Percentiles rank a stretch among this genome's conserved stretches.
Evolutionary conservation across 164 flowering plant genomes (phyloP).

Genomic region (Aristolochia contorta): DNA sequence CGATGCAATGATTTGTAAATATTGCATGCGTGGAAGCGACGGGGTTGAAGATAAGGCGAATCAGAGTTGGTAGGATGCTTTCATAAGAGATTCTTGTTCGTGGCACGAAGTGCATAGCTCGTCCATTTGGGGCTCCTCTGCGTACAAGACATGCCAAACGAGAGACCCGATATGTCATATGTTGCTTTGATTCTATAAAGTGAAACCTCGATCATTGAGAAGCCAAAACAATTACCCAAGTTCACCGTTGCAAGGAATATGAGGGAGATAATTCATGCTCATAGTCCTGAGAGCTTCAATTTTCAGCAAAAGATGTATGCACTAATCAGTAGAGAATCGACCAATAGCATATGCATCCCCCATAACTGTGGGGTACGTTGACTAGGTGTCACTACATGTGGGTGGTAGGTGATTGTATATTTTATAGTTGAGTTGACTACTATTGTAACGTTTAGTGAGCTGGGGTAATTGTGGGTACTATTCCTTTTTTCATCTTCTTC

Average conservation of each 20-base stretch:
- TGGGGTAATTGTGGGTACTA: too few species aligned
- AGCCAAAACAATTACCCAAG: slow-evolving; percentile 6
- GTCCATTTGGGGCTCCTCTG: slow-evolving; percentile 8
- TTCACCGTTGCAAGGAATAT: background rate
- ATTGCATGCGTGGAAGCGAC: background rate
- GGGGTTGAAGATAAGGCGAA: slow-evolving; percentile 6
- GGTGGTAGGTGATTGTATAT: too few species aligned
- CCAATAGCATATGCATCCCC: too few species aligned
- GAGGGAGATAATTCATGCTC: background rate
- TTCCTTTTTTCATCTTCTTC: too few species aligned
- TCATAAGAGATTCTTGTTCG: background rate
- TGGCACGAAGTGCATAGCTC: background rate
- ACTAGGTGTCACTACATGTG: too few species aligned
- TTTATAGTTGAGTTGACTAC: too few species aligned
- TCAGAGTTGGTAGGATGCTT: slow-evolving; percentile 3
- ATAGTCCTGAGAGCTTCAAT: background rate
- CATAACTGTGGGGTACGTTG: too few species aligned
- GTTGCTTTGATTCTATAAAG: slow-evolving; percentile 2
- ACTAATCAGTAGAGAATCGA: too few species aligned
- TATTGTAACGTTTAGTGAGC: too few species aligned
- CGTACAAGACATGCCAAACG: slow-evolving; percentile 7
- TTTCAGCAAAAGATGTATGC: background rate
- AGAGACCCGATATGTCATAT: slow-evolving; percentile 3
- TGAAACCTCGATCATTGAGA: background rate
- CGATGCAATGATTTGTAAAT: too few species aligned